Base-by-base conservation (phyloP, 2,329 filamentous ascomycete species). In the Ceratocystis albifundus region DNA sequence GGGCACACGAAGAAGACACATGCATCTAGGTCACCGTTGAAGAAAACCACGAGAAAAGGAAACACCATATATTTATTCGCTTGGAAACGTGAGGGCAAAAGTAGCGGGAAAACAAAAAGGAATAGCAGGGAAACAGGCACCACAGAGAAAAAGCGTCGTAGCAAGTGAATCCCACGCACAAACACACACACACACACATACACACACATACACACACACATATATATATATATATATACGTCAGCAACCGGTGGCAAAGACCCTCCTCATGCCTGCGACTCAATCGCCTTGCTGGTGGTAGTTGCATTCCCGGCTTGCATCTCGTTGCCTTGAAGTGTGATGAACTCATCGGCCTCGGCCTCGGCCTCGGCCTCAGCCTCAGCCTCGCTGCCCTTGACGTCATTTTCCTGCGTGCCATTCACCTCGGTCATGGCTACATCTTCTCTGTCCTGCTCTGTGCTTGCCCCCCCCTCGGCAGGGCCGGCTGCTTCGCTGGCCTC, bases 41-140 rank as follows among this genome's bases (percentile, higher is more conserved):
- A 30, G 53, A 57, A 30, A 57, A 57, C 53, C 53, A 57, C 53
- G 53, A 57, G 53, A 57, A 57, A 57, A 57, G 53, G 53, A 57
- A 57, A 57, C 53, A 57, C 53, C 28, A 57, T 57, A n/a, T 57
- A 57, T 57, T 57, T 57, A 57, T 57, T 57, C 53, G 53, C 53
- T 57, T 57, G 32, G 17, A 30, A 57, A 57, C 30, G 25, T 15
- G 25, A 30, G n/a, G 53, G 30, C 25, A 30, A 32, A 57, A 57
- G 8, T 15, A n/a, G 15, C 4, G 15, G 48, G 28, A 10, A 12
- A 30, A 48, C 48, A 30, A 25, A 41, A 55, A 63, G 41, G 28
- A 30, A 30, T 7, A 20, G 62, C 15, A n/a, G 36, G 44, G n/a
- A 32, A 32, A 41, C 17, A 44, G 22, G 15, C 12, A 41, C 36